phyloP scores from a whole-genome alignment of 2,329 filamentous ascomycete species.

The Balansia obtecta region DNA sequence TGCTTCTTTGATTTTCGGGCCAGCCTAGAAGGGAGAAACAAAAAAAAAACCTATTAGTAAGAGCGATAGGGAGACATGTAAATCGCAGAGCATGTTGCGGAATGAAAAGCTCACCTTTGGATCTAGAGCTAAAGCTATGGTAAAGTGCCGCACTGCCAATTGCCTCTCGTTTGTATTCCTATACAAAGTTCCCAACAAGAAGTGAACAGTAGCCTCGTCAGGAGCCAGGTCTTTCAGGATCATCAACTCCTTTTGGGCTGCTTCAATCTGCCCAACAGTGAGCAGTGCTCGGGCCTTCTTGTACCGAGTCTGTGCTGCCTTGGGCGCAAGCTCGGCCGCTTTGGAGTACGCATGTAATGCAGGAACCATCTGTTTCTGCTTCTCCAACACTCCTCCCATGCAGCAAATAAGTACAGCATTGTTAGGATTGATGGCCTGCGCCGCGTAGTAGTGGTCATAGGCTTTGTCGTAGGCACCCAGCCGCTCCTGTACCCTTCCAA shows the following conservation, averaged over 20 bases:
- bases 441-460: constrained; percentile 80
- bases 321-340: constrained; percentile 71
- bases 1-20: constrained; percentile 87
- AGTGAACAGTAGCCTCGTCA: constrained; percentile 93
- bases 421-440: constrained; percentile 80
- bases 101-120: constrained; percentile 63
- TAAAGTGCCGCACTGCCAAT: constrained; percentile 84
- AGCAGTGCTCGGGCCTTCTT: constrained; percentile 85
- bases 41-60: neutral
- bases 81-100: neutral
- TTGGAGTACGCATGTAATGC: constrained; percentile 73
- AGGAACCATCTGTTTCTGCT: constrained; percentile 67
- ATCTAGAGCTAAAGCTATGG: constrained; percentile 87
- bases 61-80: neutral
- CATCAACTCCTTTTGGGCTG: constrained; percentile 71
- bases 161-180: constrained; percentile 60
- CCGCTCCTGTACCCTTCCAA: constrained; percentile 73
- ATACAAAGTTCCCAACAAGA: constrained; percentile 77
- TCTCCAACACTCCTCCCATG: constrained; percentile 82
- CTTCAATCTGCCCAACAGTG: constrained; percentile 55
- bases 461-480: constrained; percentile 85
- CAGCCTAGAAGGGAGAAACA: constrained; percentile 57
- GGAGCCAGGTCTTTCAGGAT: constrained; percentile 85
- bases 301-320: constrained; percentile 74
- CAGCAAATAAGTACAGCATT: constrained; percentile 89